Base-by-base conservation (phyloP, 257 asterid species). In the Osmanthus fragrans region DNA sequence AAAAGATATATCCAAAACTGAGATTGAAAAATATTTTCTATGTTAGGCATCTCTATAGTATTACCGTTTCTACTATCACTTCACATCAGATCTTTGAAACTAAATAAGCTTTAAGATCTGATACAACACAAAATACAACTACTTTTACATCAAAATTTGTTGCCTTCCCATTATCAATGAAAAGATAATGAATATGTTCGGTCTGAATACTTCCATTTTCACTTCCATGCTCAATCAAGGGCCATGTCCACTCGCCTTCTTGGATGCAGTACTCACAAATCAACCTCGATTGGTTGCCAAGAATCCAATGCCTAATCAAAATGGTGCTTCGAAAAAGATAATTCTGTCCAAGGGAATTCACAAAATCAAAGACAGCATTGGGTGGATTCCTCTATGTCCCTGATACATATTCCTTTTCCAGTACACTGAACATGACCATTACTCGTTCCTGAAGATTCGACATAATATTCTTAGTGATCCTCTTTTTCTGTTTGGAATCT, bases 321-420 rank as follows among this genome's bases (percentile, higher is more conserved):
- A 45, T 15, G n/a, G 54, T 45, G 54, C 54, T 45, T 15, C 2
- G 6, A 45, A 19, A 45, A 45, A 45, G 4, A 45, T 45, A 45
- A 16, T 15, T 45, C n/a, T 5, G 21, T 54, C 64, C 64, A 19
- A n/a, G 10, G 2, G 27, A 54, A n/a, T n/a, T 54, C 27, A 54
- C 27, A 54, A 19, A 16, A 54, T 54, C 25, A 1, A 54, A 54
- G 27, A 18, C 64, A 19, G 12, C 64, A 18, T 54, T 1, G 2
- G 5, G 64, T 54, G 27, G 64, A 54, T 23, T 18, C 36, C 34
- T 75, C 79, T 83, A 84, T 0, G 79, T 54, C 45, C 86, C 89
- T 0, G 97, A 88, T 60, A 92, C 91, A 73, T 87, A 96, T 87
- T 96, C 98, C 85, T 96, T 93, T 86, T 96, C 98, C 74, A 96